These are phyloP conservation scores for Malassezia vespertilionis DNA, from an alignment of 1,284 basidiomycete species.

Conservation along the genomic window DNA sequence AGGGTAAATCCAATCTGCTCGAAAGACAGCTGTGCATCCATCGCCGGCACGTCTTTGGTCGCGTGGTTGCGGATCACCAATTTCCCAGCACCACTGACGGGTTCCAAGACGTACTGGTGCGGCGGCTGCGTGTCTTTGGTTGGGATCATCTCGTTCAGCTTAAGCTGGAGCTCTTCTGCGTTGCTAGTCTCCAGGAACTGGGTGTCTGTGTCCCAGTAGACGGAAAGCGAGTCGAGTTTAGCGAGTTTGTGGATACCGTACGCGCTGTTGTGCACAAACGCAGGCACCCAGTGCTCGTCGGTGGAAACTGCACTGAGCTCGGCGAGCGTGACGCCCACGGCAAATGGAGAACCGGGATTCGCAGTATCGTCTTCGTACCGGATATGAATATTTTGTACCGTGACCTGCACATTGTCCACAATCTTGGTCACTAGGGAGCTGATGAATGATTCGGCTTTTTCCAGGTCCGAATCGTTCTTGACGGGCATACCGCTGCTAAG, in stretches of 20 bases:
- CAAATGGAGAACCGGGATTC: conserved; percentile 91
- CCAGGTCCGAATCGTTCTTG: conserved; percentile 46
- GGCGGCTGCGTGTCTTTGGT: conserved; percentile 23
- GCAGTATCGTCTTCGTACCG: conserved; percentile 93
- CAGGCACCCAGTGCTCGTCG: conserved; percentile 78
- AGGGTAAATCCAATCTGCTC: conserved; percentile 86
- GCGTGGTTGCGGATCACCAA: conserved; percentile 65
- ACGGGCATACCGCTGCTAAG: conserved; percentile 49
- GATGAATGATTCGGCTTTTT: conserved; percentile 66
- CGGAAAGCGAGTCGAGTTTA: conserved; percentile 71
- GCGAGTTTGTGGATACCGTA: conserved; percentile 88
- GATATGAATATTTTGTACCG: conserved; percentile 56
- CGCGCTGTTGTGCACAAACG: conserved; percentile 82
- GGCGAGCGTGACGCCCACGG: conserved; percentile 80
- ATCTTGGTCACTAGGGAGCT: conserved; percentile 80
- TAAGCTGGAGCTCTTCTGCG: conserved; percentile 60
- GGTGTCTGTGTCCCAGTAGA: conserved; percentile 94
- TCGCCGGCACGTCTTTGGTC: conserved; percentile 61
- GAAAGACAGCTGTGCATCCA: conserved; percentile 80
- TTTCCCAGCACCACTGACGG: conserved; percentile 87
- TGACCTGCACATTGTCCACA: conserved; percentile 91
- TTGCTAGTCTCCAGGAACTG: conserved; percentile 62
- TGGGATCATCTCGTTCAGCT: conserved; percentile 61
- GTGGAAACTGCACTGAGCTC: conserved; percentile 90
- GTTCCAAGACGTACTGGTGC: conserved; percentile 92